These are phyloP conservation scores for Echinochloa phyllopogon DNA, from an alignment of 176 grass and related monocot genomes.

Conservation along the genomic window DNA sequence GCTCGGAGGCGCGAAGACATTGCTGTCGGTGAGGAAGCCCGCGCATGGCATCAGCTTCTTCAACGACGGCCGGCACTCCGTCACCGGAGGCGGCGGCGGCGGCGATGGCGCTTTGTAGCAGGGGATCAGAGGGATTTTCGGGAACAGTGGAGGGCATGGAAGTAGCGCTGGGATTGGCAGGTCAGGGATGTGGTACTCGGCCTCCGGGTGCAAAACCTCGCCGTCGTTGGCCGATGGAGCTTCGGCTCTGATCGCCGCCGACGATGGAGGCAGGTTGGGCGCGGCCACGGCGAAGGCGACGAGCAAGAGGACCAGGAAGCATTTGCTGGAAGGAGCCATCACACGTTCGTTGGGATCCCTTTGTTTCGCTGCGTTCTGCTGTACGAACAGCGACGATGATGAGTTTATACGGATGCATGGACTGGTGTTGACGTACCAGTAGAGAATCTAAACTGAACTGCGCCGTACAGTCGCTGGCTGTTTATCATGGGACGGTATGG, in stretches of 20 bases:
- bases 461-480: too few species aligned
- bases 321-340: neutral
- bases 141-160: neutral
- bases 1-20: neutral
- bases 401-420: too few species aligned
- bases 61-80: neutral
- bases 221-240: neutral
- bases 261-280: neutral
- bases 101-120: neutral
- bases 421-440: too few species aligned
- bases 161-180: neutral
- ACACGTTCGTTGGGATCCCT: too few species aligned
- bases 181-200: neutral
- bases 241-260: neutral
- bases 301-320: neutral
- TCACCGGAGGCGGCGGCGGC: neutral
- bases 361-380: too few species aligned
- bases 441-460: too few species aligned
- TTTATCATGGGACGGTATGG: too few species aligned
- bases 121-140: neutral
- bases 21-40: conserved; percentile 10
- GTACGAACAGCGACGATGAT: too few species aligned
- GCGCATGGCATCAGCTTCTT: neutral
- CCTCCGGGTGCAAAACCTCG: neutral
- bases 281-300: neutral